Conservation (phyloP, 1,284 basidiomycete species). For the Coriolopsis trogii region DNA sequence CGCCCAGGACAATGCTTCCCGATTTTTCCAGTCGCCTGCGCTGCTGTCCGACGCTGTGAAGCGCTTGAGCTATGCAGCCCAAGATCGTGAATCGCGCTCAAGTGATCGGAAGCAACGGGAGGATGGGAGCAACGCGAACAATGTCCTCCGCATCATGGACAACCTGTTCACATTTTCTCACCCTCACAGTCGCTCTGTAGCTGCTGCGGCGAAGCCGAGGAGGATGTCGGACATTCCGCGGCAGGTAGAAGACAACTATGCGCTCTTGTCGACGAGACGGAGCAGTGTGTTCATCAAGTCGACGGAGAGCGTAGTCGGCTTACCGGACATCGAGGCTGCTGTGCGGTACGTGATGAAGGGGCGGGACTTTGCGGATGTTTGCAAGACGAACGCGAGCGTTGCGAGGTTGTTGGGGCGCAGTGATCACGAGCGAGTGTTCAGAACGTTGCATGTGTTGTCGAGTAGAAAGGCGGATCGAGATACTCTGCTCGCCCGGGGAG, state of each 20-base stretch:
- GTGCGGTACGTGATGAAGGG: conserved; percentile 60
- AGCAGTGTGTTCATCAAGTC: conserved; percentile 60
- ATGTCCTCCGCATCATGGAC: conserved; percentile 72
- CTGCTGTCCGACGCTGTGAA: conserved; percentile 70
- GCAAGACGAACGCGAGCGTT: conserved; percentile 59
- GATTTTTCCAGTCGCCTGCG: conserved; percentile 63
- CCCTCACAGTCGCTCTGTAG: not conserved
- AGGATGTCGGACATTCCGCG: conserved; percentile 38
- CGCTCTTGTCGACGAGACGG: conserved; percentile 48
- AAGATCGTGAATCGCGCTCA: conserved; percentile 45
- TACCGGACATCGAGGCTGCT: conserved; percentile 62
- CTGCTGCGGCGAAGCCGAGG: conserved; percentile 30
- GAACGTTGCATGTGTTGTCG: conserved; percentile 58
- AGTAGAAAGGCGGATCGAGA: conserved; percentile 4
- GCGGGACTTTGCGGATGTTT: conserved; percentile 49
- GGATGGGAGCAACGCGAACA: conserved; percentile 40
- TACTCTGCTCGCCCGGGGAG: conserved; percentile 1
- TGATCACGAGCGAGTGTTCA: conserved; percentile 79
- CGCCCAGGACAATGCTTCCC: conserved; percentile 36
- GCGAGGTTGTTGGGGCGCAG: conserved; percentile 63
- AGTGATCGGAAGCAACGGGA: conserved; percentile 46
- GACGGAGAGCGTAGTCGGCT: conserved; percentile 55
- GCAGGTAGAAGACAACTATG: conserved; percentile 41
- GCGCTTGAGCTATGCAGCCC: conserved; percentile 59
- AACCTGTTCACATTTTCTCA: conserved; percentile 66